Evolutionary conservation across 2,329 filamentous ascomycete species (phyloP).

Genomic region (Colletotrichum simmondsii): DNA sequence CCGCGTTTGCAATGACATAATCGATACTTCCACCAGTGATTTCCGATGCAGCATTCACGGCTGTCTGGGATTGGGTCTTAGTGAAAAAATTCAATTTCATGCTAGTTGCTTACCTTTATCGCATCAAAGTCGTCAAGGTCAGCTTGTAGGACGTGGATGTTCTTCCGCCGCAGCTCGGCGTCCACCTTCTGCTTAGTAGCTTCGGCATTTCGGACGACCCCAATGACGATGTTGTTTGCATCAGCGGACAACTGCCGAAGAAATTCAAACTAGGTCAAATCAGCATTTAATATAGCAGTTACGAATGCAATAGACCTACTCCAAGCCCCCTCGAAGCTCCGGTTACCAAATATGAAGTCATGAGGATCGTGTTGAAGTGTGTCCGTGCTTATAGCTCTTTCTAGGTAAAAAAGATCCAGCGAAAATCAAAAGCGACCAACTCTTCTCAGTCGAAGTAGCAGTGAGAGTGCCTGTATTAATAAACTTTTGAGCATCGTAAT

Average conservation of each 20-base stretch:
- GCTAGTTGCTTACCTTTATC: constrained; percentile 44
- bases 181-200: constrained; percentile 54
- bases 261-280: not conserved
- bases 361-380: not conserved
- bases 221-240: constrained; percentile 54
- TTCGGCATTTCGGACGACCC: constrained; percentile 58
- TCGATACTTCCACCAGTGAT: not conserved
- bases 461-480: not conserved
- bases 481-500: not conserved
- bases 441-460: not conserved
- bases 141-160: constrained; percentile 53
- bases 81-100: no score
- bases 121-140: constrained; percentile 53
- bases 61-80: not conserved
- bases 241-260: constrained; percentile 49
- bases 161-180: constrained; percentile 50
- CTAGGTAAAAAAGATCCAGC: not conserved
- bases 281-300: not conserved
- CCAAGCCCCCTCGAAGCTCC: no score
- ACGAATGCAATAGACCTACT: not conserved
- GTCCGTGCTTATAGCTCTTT: not conserved
- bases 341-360: not conserved
- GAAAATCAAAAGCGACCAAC: no score
- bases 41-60: not conserved
- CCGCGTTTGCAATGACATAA: not conserved